Conservation (phyloP, 371 early-diverging fungal species). For the Mortierella sp. region DNA sequence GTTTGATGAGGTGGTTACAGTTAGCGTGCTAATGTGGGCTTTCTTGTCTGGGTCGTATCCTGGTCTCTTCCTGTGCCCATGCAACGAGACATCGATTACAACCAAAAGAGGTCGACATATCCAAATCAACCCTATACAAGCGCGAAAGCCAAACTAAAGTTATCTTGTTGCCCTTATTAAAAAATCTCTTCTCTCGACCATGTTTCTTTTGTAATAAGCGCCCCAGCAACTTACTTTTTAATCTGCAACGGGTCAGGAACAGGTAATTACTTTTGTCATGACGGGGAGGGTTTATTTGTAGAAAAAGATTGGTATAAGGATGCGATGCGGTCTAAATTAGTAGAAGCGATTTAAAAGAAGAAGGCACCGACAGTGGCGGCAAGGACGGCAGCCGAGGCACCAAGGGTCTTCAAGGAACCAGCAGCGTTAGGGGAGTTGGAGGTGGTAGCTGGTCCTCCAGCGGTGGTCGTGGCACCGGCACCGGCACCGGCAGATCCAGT, state of each 20-base stretch:
- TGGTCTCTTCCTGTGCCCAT: no score
- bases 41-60: no score
- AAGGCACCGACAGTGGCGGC: conserved; percentile 39
- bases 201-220: no score
- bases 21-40: no score
- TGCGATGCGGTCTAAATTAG: not conserved
- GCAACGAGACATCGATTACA: no score
- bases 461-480: conserved; percentile 1
- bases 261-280: not conserved
- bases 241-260: not conserved
- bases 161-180: no score
- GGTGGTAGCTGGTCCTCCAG: not conserved
- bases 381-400: conserved; percentile 34
- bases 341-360: conserved; percentile 23
- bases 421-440: conserved; percentile 22
- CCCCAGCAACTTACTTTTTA: not conserved
- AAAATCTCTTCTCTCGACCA: no score
- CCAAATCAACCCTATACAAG: no score
- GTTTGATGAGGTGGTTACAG: no score
- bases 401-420: conserved; percentile 42
- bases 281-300: not conserved
- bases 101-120: no score
- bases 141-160: no score
- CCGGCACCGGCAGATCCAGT: not conserved
- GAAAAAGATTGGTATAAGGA: not conserved